Conservation (phyloP, 2,329 filamentous ascomycete genomes). For the Rutstroemia sp. region DNA sequence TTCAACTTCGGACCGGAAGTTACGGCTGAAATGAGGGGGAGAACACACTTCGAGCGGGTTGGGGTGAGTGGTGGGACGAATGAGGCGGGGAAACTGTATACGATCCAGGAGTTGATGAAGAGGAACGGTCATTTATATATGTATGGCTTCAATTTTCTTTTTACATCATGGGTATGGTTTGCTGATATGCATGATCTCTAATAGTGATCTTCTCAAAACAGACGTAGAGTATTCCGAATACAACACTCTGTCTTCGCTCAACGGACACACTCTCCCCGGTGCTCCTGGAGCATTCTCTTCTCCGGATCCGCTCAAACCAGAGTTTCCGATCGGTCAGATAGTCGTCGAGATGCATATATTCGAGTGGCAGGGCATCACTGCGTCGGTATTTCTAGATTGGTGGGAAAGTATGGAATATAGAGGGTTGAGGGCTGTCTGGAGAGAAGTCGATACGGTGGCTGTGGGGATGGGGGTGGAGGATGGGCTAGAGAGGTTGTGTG, state of each 20-base stretch:
- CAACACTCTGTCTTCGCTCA: slow-evolving; percentile 27
- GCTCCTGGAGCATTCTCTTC: not conserved
- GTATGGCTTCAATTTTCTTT: slow-evolving; percentile 1
- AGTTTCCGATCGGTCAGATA: slow-evolving; percentile 24
- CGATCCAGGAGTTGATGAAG: slow-evolving; percentile 33
- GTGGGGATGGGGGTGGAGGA: slow-evolving; percentile 19
- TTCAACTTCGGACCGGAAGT: slow-evolving; percentile 29
- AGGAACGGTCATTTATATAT: slow-evolving; percentile 33
- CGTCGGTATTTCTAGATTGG: slow-evolving; percentile 23
- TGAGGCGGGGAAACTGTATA: slow-evolving; percentile 21
- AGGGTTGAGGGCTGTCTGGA: slow-evolving; percentile 23
- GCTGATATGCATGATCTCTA: slow-evolving; percentile 12
- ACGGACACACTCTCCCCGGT: slow-evolving; percentile 3
- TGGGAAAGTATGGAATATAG: slow-evolving; percentile 26
- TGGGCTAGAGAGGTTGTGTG: slow-evolving; percentile 16
- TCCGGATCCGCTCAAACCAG: slow-evolving; percentile 8
- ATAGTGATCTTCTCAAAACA: slow-evolving; percentile 34
- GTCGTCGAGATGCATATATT: slow-evolving; percentile 24
- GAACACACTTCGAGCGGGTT: slow-evolving; percentile 30
- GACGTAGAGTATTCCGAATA: slow-evolving; percentile 34
- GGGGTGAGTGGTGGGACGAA: slow-evolving; percentile 29
- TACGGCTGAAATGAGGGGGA: slow-evolving; percentile 9
- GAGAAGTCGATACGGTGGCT: slow-evolving; percentile 24
- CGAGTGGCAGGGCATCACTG: slow-evolving; percentile 14
- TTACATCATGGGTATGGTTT: not conserved